Evolutionary conservation across 345 rosid species (phyloP), one percentile per base, ranked within the genome.

Genomic region (Murraya koenigii): DNA sequence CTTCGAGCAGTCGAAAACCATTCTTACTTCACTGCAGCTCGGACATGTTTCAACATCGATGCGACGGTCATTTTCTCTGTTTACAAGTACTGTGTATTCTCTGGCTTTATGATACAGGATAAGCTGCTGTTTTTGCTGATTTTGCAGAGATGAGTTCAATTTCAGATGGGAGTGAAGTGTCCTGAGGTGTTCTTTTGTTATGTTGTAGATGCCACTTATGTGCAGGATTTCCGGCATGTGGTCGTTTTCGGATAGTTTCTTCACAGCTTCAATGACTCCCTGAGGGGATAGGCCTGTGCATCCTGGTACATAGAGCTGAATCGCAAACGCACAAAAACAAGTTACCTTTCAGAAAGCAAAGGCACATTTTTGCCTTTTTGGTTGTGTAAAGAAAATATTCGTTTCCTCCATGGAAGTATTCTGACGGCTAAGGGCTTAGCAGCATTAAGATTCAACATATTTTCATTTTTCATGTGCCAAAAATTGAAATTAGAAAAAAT

Each of bases 11-110:
- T 70, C 71, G 8, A 88, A 87, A 59, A 92, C 88, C 82, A 87
- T 78, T 75, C 80, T 86, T 36, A 93, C 91, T 78, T 89, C 79
- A 22, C 82, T 67, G 81, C 99, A 93, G 69, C 69, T 85, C 2
- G 92, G 93, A 77, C 99, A 95, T 25, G 87, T 59, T 36, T 88
- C 92, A 11, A 93, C 88, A 5, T 95, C 98, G 2, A 90, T 75
- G 0, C 72, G 62, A 11, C 56, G 67, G 10, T 44, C 66, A 23
- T 10, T 5, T 20, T 47, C 80, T 30, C 64, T 25, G 44, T 44
- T 56, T 64, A 52, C 26, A 11, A 32, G 28, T 25, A 78, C 36
- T 25, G 38, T 23, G 54, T 52, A 14, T 74, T 49, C 78, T 47
- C 75, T 78, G 61, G 69, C 41, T 54, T 59, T 22, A 75, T 82